Evolutionary conservation across 2,329 filamentous ascomycete species (phyloP), one percentile per base, ranked within the genome.

Genomic region (Nigrospora sphaerica): DNA sequence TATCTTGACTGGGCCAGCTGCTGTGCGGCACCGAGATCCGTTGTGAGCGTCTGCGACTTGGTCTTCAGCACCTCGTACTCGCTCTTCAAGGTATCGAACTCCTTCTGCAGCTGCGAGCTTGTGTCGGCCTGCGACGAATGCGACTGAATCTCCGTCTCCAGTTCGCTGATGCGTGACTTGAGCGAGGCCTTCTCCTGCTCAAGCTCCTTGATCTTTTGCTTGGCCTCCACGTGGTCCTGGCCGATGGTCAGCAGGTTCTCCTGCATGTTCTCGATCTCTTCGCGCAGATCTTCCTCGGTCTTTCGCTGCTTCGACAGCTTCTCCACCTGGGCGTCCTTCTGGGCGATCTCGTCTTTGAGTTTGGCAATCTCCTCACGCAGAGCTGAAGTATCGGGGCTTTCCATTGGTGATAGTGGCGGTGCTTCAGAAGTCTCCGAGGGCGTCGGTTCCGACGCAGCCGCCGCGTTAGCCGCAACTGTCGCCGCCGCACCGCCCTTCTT

Each of bases 1-100:
- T 90, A 97, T 31, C 93, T 78, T 14, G 80, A 85, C 50, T 95
- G 85, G 0, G 93, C 89, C 12, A 97, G 77, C 64, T 95, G 83
- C 62, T 96, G 84, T 0, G 91, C 86, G 2, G 90, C 90, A 2
- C 83, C 85, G 3, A 97, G 75, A 60, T 98, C 92, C 0, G 85
- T 88, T 59, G 95, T 83, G 16, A 96, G 65, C 0, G 78, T 77
- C 2, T 80, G 72, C 0, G 83, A 80, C 62, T 85, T 88, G 17
- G 74, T 67, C 64, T 86, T 89, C 33, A 95, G 72, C 37, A 83
- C 81, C 37, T 91, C 74, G 45, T 78, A 78, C 48, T 84, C 78
- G 41, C 66, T 64, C 53, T 69, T 74, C 40, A 80, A 60, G 2
- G 59, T 58, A 23, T 69, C 77, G 49, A 88, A 80, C 46, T 91